Base-by-base conservation (phyloP, 208 protist genomes). In the Leishmania guyanensis region DNA sequence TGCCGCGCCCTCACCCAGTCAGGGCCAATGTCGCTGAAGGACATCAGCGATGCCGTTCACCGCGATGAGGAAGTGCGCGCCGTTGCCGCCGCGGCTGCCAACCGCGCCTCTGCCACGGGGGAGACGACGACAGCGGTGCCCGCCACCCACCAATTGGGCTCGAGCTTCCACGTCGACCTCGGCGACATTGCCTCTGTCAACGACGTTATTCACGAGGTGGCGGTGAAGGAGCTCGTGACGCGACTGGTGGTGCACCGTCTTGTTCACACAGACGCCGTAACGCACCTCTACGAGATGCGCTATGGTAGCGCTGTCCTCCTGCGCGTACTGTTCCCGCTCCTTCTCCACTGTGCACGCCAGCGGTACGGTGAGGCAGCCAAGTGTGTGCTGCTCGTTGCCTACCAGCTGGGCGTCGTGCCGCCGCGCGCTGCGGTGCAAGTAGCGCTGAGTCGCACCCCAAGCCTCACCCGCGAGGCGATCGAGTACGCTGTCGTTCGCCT, bases 241-340 rank as follows among this genome's bases (percentile, higher is more conserved):
- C 91, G 90, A 8, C 90, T 97, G 8, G 81, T 95, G 48, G 83
- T 94, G 60, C 93, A 97, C 79, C 93, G 93, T 70, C 83, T 95
- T 54, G 84, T 94, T 48, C 77, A 77, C 46, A 76, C 75, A 6
- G 87, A 91, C 71, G 48, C 82, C 8, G 51, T 65, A 26, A 71
- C n/a, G 56, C 83, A 85, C 77, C 84, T 85, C 3, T 96, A 96
- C 75, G 77, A 82, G 43, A 71, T 96, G 46, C 74, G 84, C 39
- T 77, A 91, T 54, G 91, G 93, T 39, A 87, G 86, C 74, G 91
- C 84, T 50, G 66, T 96, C 39, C 81, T 96, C 36, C 82, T 94
- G 66, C 93, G 90, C 43, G 88, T 92, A 0, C 71, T 93, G 2
- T 93, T 89, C 70, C 93, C 93, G 14, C 80, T 94, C 5, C 73